Percentiles rank a stretch among this genome's conserved stretches.
Conservation (phyloP, 192 early-diverging fungal species). For the Podila clonocystis region DNA sequence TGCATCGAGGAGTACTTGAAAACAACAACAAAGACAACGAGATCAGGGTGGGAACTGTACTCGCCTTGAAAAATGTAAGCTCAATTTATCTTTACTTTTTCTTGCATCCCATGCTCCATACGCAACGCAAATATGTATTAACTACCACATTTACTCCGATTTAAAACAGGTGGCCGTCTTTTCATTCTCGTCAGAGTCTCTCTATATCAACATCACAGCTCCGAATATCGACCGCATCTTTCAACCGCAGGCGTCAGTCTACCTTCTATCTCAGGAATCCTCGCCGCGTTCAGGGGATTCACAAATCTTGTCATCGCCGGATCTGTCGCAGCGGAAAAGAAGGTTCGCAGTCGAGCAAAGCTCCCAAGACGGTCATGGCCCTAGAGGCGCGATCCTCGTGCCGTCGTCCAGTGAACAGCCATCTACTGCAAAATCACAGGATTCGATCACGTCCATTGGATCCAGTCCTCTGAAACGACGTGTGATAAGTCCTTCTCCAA, state of each 20-base stretch:
- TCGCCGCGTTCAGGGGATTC: constrained; percentile 14
- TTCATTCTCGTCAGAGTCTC: constrained; percentile 30
- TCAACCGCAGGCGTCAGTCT: constrained; percentile 4
- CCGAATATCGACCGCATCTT: constrained; percentile 27
- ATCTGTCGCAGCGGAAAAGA: not conserved
- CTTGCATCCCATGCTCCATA: too few species aligned
- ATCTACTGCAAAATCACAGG: not conserved
- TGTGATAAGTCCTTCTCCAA: not conserved
- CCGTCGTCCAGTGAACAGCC: not conserved
- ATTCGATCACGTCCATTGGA: not conserved
- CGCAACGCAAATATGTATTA: too few species aligned
- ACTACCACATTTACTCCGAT: too few species aligned
- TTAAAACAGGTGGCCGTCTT: constrained; percentile 35
- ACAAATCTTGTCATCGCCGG: not conserved
- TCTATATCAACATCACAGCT: constrained; percentile 36
- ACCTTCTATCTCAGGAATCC: constrained; percentile 27
- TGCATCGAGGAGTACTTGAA: constrained; percentile 35
- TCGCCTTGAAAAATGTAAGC: constrained; percentile 33
- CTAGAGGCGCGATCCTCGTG: not conserved
- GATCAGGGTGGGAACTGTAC: constrained; percentile 33
- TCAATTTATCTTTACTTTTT: not conserved
- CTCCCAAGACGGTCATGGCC: not conserved
- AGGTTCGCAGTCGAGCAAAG: not conserved
- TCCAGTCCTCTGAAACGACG: not conserved
- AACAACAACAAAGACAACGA: constrained; percentile 49